Conservation (phyloP, 805 yeast species). For the Komagataella populi region DNA sequence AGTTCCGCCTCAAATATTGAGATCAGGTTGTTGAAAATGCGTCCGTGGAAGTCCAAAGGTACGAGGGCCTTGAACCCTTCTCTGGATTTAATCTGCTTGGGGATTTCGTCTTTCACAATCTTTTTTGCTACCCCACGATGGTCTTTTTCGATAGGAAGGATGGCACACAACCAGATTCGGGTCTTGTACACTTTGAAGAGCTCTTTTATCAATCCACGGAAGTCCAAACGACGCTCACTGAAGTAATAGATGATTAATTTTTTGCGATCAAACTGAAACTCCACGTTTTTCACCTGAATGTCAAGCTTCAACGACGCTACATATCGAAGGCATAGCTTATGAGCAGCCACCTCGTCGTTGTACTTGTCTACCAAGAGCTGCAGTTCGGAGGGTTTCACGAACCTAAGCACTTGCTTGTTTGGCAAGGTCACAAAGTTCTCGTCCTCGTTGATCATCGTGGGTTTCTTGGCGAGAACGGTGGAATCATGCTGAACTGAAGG, state of each 20-base stretch:
- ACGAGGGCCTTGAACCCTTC: conserved; percentile 26
- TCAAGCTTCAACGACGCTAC: conserved; percentile 24
- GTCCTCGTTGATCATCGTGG: conserved; percentile 31
- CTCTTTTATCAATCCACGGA: conserved; percentile 60
- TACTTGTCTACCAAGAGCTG: conserved; percentile 48
- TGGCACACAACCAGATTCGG: conserved; percentile 76
- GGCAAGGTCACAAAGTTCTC: conserved; percentile 59
- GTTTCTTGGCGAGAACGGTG: conserved; percentile 5
- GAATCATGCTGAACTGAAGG: conserved; percentile 4
- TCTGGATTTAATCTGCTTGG: conserved; percentile 18
- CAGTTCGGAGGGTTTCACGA: conserved; percentile 63
- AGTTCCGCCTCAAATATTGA: conserved; percentile 28
- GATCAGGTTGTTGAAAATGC: conserved; percentile 32
- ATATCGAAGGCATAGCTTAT: conserved; percentile 43
- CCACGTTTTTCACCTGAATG: conserved; percentile 58
- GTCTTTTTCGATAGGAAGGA: conserved; percentile 24
- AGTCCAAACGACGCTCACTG: conserved; percentile 55
- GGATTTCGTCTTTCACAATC: conserved; percentile 9
- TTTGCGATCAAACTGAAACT: conserved; percentile 71
- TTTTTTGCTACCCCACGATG: conserved; percentile 15
- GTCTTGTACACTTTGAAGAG: conserved; percentile 66
- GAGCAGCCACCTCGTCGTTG: conserved; percentile 61
- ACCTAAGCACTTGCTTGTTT: conserved; percentile 62
- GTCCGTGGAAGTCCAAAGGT: conserved; percentile 39
- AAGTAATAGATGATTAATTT: conserved; percentile 62